Percentiles rank a stretch among this genome's conserved stretches.
Conservation (phyloP, 1,284 basidiomycete species). For the Anthracocystis walkeri region DNA sequence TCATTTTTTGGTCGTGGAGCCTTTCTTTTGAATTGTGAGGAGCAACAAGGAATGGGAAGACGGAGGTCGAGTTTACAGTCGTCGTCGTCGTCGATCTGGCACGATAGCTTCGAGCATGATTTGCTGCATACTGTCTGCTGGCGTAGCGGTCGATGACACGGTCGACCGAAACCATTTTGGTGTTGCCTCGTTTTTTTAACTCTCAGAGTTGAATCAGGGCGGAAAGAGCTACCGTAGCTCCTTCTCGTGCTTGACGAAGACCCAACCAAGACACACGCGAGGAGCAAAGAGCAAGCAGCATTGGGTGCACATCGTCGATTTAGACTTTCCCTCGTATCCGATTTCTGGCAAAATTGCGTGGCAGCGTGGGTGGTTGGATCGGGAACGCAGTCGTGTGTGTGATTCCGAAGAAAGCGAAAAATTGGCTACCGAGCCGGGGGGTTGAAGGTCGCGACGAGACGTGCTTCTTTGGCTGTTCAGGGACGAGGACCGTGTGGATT, state of each 20-base stretch:
- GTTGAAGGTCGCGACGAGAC: not conserved
- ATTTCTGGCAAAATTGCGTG: not conserved
- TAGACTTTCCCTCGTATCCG: not conserved
- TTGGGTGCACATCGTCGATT: slow-evolving; percentile 3
- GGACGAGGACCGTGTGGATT: not conserved
- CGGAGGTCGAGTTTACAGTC: not conserved
- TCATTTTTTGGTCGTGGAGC: slow-evolving; percentile 19
- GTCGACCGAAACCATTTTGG: too few relatives aligned
- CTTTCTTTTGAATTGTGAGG: not conserved
- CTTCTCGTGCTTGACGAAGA: too few relatives aligned
- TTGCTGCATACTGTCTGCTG: not conserved
- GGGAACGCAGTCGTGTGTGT: slow-evolving; percentile 3
- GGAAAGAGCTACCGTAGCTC: too few relatives aligned
- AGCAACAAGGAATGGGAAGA: not conserved
- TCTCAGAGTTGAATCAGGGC: too few relatives aligned
- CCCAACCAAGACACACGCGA: too few relatives aligned
- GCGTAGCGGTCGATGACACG: too few relatives aligned
- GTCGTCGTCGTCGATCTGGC: not conserved
- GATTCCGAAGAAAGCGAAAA: slow-evolving; percentile 3
- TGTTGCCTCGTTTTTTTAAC: too few relatives aligned
- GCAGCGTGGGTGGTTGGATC: not conserved
- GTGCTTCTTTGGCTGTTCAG: not conserved
- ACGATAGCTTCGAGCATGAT: not conserved
- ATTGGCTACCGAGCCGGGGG: not conserved
- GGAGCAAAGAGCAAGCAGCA: too few relatives aligned